Base-by-base conservation (phyloP, 2,329 filamentous ascomycete species). In the Neofusicoccum parvum region DNA sequence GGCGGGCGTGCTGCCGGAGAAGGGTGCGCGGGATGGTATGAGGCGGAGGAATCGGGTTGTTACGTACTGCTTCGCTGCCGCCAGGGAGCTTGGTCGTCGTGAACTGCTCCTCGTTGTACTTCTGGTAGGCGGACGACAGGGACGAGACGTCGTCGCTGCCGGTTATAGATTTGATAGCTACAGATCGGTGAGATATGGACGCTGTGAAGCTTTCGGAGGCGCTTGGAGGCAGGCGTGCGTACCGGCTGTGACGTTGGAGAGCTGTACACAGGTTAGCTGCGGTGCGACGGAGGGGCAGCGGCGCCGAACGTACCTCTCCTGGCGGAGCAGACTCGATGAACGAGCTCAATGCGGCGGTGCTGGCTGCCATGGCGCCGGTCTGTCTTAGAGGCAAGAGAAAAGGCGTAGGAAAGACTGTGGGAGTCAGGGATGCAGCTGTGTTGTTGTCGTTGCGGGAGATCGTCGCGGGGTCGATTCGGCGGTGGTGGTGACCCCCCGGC, bases 41-140 rank as follows among this genome's bases (percentile, higher is more conserved):
- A 11, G 27, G 15, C n/a, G 56, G 41, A 32, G 5, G 46, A 20
- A 14, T 46, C 3, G 23, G 17, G 17, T 2, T 43, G 15, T 11
- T 17, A 72, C 81, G 64, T 75, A 96, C 92, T 80, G 90, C 81
- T 77, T 92, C 88, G 78, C 88, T 94, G 75, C 91, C 88, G 36
- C 93, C 93, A 0, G 94, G 94, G 65, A 99, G 87, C 84, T 96
- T 97, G 68, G 92, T 90, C 15, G 93, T 93, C 56, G 88, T 82
- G 78, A 97, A 91, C 80, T 99, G 95, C 79, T 94, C 90, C 80
- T 99, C 94, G 73, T 98, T 97, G 86, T 99, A 98, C 80, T 91
- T 92, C 80, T 94, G 85, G 77, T 97, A 96, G 0, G 95, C 93
- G 0, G 93, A 91, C 6, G 85, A 86, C 62, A 97, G 89, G 69